Evolutionary conservation across 768 basidiomycete genomes (phyloP).

Genomic region (Tephrocybe sp.): DNA sequence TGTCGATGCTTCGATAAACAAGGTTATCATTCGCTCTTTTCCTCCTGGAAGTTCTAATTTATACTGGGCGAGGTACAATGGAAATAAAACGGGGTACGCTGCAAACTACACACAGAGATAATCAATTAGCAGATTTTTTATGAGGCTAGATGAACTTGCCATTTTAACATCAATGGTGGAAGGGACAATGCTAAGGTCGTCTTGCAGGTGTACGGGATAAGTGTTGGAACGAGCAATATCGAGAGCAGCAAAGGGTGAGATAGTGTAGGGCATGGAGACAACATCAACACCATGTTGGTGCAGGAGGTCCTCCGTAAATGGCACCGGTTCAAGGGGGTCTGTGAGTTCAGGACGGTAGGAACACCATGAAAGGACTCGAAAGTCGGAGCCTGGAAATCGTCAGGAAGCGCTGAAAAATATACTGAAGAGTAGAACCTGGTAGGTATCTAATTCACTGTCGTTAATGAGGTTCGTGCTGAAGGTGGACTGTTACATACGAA

Average conservation of each 20-base stretch:
- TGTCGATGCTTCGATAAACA: constrained; percentile 32
- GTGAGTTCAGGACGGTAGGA: constrained; percentile 29
- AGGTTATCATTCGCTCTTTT: constrained; percentile 14
- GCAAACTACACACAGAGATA: constrained; percentile 36
- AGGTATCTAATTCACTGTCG: constrained; percentile 34
- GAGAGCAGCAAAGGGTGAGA: constrained; percentile 50
- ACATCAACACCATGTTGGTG: constrained; percentile 48
- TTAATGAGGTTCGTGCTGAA: constrained; percentile 7
- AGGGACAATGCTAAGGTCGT: constrained; percentile 40
- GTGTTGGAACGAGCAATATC: constrained; percentile 31
- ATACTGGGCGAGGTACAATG: constrained; percentile 59
- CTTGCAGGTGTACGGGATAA: constrained; percentile 29
- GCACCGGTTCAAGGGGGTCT: constrained; percentile 30
- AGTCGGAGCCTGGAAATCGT: constrained; percentile 36
- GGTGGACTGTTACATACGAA: constrained; percentile 38
- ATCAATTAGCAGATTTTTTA: not conserved
- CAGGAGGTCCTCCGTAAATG: constrained; percentile 46
- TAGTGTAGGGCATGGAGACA: constrained; percentile 53
- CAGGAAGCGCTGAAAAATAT: not conserved
- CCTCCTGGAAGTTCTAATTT: constrained; percentile 18
- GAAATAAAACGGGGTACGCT: constrained; percentile 62
- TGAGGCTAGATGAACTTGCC: constrained; percentile 29
- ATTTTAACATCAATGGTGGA: constrained; percentile 41
- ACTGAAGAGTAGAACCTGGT: constrained; percentile 32
- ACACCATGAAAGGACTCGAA: constrained; percentile 42